Percentiles rank a stretch among this genome's conserved stretches.
Conservation (phyloP, 2,329 filamentous ascomycete genomes). For the Colletotrichum liriopes region DNA sequence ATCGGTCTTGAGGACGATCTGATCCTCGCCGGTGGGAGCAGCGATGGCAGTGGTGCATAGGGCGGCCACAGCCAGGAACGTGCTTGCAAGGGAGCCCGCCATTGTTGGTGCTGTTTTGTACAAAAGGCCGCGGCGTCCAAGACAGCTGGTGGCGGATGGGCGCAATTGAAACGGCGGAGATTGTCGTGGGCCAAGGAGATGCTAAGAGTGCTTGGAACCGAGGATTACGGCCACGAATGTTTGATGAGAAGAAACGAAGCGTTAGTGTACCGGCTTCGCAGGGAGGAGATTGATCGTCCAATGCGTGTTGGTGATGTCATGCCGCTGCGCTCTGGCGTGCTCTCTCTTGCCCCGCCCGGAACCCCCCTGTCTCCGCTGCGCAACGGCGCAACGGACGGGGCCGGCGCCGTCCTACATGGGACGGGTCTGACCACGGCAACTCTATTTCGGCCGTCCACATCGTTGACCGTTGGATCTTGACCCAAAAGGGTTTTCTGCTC, state of each 20-base stretch:
- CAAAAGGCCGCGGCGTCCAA: background rate
- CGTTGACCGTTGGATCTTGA: too few species aligned
- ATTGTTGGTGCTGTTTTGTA: conserved; percentile 1
- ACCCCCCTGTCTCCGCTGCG: conserved; percentile 13
- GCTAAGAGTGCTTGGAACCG: background rate
- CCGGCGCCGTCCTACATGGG: background rate
- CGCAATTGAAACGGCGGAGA: background rate
- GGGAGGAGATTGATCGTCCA: background rate
- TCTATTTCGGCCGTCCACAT: conserved; percentile 6
- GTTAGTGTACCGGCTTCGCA: conserved; percentile 4
- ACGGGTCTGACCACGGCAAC: background rate
- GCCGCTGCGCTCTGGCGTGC: conserved; percentile 37
- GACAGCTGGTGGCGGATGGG: background rate
- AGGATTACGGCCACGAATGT: background rate
- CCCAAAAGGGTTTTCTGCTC: too few species aligned
- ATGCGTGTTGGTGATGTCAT: conserved; percentile 38
- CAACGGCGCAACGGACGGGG: conserved; percentile 4
- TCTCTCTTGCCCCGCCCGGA: conserved; percentile 28
- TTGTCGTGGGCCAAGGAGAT: background rate
- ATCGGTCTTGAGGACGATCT: conserved; percentile 29
- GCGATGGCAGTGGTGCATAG: conserved; percentile 24
- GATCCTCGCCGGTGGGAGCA: conserved; percentile 15
- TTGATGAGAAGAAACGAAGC: conserved; percentile 3
- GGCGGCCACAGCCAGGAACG: conserved; percentile 33
- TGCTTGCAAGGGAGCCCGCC: conserved; percentile 31